Percentiles rank a stretch among this genome's conserved stretches.
phyloP scores from a whole-genome alignment of 1,284 basidiomycete species.

The Pseudozyma hubeiensis region DNA sequence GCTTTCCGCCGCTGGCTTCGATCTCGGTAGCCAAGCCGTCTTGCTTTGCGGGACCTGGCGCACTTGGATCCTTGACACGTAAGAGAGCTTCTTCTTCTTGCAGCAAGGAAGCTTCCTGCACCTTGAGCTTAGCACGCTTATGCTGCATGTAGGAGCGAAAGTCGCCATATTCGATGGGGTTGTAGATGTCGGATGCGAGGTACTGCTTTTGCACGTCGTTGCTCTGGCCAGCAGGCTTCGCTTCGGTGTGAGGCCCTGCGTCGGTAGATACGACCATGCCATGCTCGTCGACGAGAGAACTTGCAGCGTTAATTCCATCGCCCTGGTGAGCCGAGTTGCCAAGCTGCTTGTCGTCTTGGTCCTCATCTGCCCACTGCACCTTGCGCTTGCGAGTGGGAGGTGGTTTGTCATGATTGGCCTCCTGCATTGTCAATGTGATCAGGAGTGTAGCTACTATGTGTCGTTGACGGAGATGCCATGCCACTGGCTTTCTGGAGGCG shows the following conservation, averaged over 20 bases:
- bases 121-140: conserved; percentile 80
- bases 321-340: background rate
- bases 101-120: conserved; percentile 54
- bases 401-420: background rate
- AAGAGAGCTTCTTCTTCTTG: conserved; percentile 45
- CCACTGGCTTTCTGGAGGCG: background rate
- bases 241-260: background rate
- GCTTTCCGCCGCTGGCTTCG: conserved; percentile 23
- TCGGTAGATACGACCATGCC: conserved; percentile 21
- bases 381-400: conserved; percentile 34
- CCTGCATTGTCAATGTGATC: no score
- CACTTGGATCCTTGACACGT: conserved; percentile 10
- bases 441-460: no score
- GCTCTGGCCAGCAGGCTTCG: background rate
- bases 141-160: conserved; percentile 87
- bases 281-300: conserved; percentile 23
- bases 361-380: conserved; percentile 49
- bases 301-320: background rate
- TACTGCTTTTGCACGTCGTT: conserved; percentile 22
- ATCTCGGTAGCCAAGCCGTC: conserved; percentile 16
- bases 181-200: conserved; percentile 72
- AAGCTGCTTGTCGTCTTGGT: conserved; percentile 11
- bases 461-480: no score
- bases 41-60: background rate
- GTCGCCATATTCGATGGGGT: conserved; percentile 81